These are phyloP conservation scores for Thuja plicata DNA, from an alignment of 83 land plant genomes.

Conservation along the genomic window DNA sequence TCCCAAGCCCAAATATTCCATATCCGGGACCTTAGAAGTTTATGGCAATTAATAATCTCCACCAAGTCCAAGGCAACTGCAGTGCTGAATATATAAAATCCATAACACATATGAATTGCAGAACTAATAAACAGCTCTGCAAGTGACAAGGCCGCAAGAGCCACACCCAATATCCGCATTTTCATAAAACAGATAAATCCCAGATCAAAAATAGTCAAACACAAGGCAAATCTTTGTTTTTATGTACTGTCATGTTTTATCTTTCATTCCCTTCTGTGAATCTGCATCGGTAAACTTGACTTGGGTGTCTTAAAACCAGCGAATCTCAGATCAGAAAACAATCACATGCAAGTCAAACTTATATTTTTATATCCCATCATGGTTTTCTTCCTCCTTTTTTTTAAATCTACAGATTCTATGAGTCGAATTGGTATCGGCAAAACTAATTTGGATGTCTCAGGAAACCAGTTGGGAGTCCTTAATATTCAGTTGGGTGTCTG, in stretches of 20 bases:
- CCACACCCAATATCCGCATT: constrained; percentile 28
- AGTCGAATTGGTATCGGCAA: no score
- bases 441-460: not conserved
- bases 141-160: constrained; percentile 16
- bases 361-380: not conserved
- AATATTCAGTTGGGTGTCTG: not conserved
- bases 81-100: constrained; percentile 64
- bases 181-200: constrained; percentile 5
- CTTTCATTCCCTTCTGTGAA: not conserved
- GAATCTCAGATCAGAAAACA: not conserved
- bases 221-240: not conserved
- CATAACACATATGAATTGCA: constrained; percentile 55
- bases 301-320: not conserved
- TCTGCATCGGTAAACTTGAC: not conserved
- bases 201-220: not conserved
- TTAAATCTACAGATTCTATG: not conserved
- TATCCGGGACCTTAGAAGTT: not conserved
- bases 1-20: constrained; percentile 10
- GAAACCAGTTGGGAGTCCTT: not conserved
- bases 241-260: not conserved
- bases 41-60: not conserved
- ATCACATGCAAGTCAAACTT: not conserved
- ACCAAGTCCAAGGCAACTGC: constrained; percentile 59
- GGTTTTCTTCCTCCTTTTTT: not conserved
- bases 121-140: constrained; percentile 63